Evolutionary conservation across 257 asterid genomes (phyloP).

Genomic region (Phtheirospermum japonicum): DNA sequence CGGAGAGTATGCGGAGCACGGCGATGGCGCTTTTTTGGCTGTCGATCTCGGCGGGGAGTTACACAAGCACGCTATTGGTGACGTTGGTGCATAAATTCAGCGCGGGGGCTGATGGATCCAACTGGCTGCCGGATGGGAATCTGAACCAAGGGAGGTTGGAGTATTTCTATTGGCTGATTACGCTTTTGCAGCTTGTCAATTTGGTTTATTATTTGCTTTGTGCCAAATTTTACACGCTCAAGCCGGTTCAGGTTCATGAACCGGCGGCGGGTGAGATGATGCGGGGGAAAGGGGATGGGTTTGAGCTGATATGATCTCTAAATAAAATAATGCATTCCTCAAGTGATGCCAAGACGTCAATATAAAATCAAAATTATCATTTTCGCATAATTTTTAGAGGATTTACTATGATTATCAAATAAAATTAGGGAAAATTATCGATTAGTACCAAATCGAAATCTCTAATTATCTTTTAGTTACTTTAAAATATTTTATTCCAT

Average conservation of each 20-base stretch:
- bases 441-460: too few species aligned
- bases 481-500: too few species aligned
- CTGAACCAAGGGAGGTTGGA: conserved; percentile 68
- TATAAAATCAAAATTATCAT: too few species aligned
- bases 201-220: conserved; percentile 62
- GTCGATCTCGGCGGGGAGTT: conserved; percentile 72
- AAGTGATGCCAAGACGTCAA: too few species aligned
- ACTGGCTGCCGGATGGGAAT: conserved; percentile 76
- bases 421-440: too few species aligned
- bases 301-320: too few species aligned
- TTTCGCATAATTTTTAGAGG: too few species aligned
- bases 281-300: conserved; percentile 19
- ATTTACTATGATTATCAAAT: too few species aligned
- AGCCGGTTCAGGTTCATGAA: conserved; percentile 49
- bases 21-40: conserved; percentile 78
- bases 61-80: conserved; percentile 62
- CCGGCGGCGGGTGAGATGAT: conserved; percentile 22
- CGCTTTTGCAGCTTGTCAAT: conserved; percentile 62
- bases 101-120: conserved; percentile 49
- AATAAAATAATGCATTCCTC: too few species aligned
- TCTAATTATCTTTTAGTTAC: too few species aligned
- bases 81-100: conserved; percentile 50
- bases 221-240: conserved; percentile 66
- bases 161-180: conserved; percentile 80
- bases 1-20: conserved; percentile 88